These are phyloP conservation scores for Arxiozyma telluris DNA, from an alignment of 1,139 yeast species.

Conservation along the genomic window DNA sequence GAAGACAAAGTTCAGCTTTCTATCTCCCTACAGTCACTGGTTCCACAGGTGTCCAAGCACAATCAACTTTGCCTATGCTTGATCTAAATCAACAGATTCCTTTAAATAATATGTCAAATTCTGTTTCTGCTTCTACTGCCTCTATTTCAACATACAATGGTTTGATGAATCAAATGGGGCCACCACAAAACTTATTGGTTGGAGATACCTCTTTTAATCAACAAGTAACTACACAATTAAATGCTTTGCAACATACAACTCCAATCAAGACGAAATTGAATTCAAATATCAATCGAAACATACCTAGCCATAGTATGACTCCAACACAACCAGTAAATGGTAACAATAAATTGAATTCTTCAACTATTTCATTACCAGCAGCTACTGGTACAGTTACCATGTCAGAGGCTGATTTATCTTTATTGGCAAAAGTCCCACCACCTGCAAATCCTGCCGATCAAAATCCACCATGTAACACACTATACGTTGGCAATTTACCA, in stretches of 20 bases:
- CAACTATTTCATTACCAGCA: conserved; percentile 3
- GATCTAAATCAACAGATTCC: conserved; percentile 3
- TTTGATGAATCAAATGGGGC: conserved; percentile 10
- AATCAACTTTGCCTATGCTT: not conserved
- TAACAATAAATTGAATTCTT: conserved; percentile 1
- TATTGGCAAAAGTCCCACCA: conserved; percentile 76
- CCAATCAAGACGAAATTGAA: conserved; percentile 5
- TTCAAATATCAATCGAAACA: not conserved
- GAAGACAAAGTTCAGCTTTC: conserved; percentile 18
- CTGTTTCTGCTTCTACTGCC: conserved; percentile 3
- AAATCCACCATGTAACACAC: conserved; percentile 95
- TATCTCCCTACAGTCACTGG: conserved; percentile 7
- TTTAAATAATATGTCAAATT: conserved; percentile 2
- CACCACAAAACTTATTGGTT: conserved; percentile 8
- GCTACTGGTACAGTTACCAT: conserved; percentile 13
- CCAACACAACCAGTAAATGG: not conserved
- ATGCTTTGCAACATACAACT: conserved; percentile 1
- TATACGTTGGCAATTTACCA: conserved; percentile 93
- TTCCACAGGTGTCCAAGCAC: not conserved
- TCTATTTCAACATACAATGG: conserved; percentile 8
- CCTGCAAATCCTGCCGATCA: conserved; percentile 99
- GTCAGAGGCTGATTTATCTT: conserved; percentile 58
- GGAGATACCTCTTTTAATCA: not conserved
- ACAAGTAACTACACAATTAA: not conserved
- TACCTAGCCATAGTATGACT: conserved; percentile 1